phyloP scores from a whole-genome alignment of 2,329 filamentous ascomycete genomes.

The Eutypella sp. region DNA sequence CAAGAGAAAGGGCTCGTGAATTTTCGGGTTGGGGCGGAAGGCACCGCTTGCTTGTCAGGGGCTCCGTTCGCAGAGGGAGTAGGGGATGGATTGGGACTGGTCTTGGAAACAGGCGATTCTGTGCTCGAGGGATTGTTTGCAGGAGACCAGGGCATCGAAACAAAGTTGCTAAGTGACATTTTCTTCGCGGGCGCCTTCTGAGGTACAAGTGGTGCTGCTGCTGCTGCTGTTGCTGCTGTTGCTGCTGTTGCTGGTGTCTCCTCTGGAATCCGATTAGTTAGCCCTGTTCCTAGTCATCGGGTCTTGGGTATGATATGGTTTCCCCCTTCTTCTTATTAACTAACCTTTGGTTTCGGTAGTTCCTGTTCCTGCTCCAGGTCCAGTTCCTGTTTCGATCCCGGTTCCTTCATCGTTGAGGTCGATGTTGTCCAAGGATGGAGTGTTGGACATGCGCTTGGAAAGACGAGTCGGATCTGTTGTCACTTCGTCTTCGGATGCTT shows the following conservation, averaged over 20 bases:
- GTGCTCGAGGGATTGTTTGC: slow-evolving; percentile 50
- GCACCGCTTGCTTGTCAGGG: slow-evolving; percentile 29
- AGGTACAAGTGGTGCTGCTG: slow-evolving; percentile 24
- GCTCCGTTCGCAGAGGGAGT: slow-evolving; percentile 27
- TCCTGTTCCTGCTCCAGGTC: slow-evolving; percentile 8
- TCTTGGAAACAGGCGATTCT: slow-evolving; percentile 43
- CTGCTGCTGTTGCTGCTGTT: neutral
- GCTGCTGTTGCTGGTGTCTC: neutral
- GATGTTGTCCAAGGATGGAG: slow-evolving; percentile 51
- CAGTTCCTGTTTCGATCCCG: slow-evolving; percentile 9
- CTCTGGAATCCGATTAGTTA: slow-evolving; percentile 6
- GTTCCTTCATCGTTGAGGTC: slow-evolving; percentile 32
- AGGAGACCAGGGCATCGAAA: slow-evolving; percentile 68
- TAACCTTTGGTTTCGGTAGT: slow-evolving; percentile 15
- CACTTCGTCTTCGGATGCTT: slow-evolving; percentile 2
- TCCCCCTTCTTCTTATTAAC: too few species aligned
- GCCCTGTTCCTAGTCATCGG: too few species aligned
- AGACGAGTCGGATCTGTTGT: slow-evolving; percentile 30
- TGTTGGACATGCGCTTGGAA: slow-evolving; percentile 42
- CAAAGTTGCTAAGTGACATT: slow-evolving; percentile 64
- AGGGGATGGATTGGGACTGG: slow-evolving; percentile 28
- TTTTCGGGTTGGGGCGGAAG: slow-evolving; percentile 54
- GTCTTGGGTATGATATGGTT: too few species aligned
- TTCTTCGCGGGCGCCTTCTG: slow-evolving; percentile 46
- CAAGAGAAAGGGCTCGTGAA: slow-evolving; percentile 85